phyloP scores from a whole-genome alignment of 257 asterid genomes.

The Misopates orontium region DNA sequence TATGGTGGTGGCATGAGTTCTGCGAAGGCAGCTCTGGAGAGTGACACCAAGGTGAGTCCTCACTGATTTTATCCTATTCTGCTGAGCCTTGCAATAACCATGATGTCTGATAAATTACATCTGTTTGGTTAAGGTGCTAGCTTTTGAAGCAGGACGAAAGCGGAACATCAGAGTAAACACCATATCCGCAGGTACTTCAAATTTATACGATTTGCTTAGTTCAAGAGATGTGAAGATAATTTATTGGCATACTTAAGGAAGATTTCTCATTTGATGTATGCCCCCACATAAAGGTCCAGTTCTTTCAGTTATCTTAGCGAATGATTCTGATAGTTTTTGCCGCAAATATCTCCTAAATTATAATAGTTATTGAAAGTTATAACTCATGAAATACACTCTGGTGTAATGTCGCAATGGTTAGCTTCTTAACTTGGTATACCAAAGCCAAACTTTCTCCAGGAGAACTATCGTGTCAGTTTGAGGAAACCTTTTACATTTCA shows the following conservation, averaged over 20 bases:
- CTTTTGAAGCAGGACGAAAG: constrained; percentile 96
- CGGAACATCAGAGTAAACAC: constrained; percentile 83
- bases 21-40: constrained; percentile 93
- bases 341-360: too few species aligned
- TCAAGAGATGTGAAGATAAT: not conserved
- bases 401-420: not conserved
- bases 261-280: too few species aligned
- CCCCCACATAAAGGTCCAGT: too few species aligned
- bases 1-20: constrained; percentile 99
- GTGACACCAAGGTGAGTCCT: constrained; percentile 75
- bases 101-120: constrained; percentile 17
- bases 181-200: constrained; percentile 88
- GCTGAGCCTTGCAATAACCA: constrained; percentile 14
- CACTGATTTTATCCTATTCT: constrained; percentile 9
- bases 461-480: too few species aligned
- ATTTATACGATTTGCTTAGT: not conserved
- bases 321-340: too few species aligned
- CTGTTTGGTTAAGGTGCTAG: constrained; percentile 63
- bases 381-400: not conserved
- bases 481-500: too few species aligned
- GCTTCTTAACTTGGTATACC: too few species aligned
- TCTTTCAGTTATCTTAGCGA: too few species aligned
- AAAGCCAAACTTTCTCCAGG: too few species aligned
- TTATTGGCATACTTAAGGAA: not conserved
- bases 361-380: too few species aligned